Percentiles rank a stretch among this genome's conserved stretches.
These are phyloP conservation scores for Brassica juncea DNA, from an alignment of 345 rosid species.

Conservation along the genomic window DNA sequence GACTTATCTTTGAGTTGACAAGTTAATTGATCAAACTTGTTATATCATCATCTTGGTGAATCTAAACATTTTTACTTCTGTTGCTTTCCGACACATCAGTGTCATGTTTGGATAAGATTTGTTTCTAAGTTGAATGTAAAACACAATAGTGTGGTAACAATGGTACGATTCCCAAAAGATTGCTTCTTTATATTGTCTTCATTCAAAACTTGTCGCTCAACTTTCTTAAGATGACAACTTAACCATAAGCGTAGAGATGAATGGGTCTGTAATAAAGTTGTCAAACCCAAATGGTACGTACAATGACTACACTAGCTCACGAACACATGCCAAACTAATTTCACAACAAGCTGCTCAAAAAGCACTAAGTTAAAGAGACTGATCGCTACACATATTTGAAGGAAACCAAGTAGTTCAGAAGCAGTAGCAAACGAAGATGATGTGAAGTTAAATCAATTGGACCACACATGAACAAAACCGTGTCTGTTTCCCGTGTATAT, in stretches of 20 bases:
- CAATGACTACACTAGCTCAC: constrained; percentile 16
- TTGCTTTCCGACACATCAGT: constrained; percentile 13
- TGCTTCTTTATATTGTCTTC: neutral
- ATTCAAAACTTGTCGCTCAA: neutral
- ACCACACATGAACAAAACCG: constrained; percentile 89
- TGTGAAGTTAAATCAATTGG: constrained; percentile 62
- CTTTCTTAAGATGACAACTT: neutral
- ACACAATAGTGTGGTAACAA: neutral
- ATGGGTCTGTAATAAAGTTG: constrained; percentile 7
- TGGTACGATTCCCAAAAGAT: neutral
- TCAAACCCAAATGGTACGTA: constrained; percentile 35
- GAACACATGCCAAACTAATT: constrained; percentile 25
- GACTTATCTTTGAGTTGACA: neutral
- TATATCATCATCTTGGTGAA: constrained; percentile 60
- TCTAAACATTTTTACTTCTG: constrained; percentile 4
- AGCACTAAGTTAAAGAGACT: constrained; percentile 13
- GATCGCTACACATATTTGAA: constrained; percentile 31
- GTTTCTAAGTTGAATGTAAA: constrained; percentile 3
- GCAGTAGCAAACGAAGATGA: constrained; percentile 13
- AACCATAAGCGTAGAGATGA: neutral
- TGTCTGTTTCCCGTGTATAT: constrained; percentile 82
- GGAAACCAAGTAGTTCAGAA: constrained; percentile 15
- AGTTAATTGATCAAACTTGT: neutral
- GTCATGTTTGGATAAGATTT: constrained; percentile 11
- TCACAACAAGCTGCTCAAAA: constrained; percentile 23